These are phyloP conservation scores for Sporodiniella umbellata DNA, from an alignment of 371 early-diverging fungal genomes.

Conservation along the genomic window DNA sequence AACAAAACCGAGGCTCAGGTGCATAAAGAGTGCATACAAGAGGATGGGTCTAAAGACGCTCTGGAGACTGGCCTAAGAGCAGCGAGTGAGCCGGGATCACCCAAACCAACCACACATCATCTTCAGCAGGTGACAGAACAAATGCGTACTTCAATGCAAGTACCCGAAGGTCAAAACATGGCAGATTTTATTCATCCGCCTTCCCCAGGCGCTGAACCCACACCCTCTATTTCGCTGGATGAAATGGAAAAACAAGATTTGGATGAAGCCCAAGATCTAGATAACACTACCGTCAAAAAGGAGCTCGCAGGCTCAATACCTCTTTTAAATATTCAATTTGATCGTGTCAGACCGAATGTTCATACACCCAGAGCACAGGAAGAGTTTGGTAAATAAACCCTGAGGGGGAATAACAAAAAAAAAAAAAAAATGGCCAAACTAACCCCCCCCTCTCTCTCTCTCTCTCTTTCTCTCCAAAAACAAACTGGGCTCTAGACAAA, in stretches of 20 bases:
- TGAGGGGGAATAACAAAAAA: too few species aligned
- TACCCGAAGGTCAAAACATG: constrained; percentile 41
- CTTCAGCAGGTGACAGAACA: constrained; percentile 11
- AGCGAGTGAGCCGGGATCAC: constrained; percentile 21
- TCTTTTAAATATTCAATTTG: constrained; percentile 16
- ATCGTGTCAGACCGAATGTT: constrained; percentile 31
- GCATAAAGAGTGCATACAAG: too few species aligned
- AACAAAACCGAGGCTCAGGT: too few species aligned
- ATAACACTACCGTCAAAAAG: background rate
- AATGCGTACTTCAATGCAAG: constrained; percentile 16
- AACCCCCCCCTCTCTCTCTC: too few species aligned
- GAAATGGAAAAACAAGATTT: constrained; percentile 4
- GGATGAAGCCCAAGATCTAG: constrained; percentile 1
- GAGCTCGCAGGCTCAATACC: constrained; percentile 5
- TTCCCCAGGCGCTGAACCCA: constrained; percentile 33
- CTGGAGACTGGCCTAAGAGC: background rate
- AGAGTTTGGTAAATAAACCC: constrained; percentile 29
- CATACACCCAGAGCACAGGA: constrained; percentile 41
- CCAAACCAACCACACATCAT: constrained; percentile 12
- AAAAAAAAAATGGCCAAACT: too few species aligned
- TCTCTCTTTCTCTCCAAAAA: too few species aligned
- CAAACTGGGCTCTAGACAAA: too few species aligned
- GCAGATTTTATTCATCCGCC: constrained; percentile 46
- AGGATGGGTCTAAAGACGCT: background rate
- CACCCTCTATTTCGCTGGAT: constrained; percentile 2